A percentile compares a stretch with the other conserved stretches of the same genome.
These are phyloP conservation scores for Globisporangium sylvaticum DNA, from an alignment of 352 stramenopile genomes.

Conservation along the genomic window DNA sequence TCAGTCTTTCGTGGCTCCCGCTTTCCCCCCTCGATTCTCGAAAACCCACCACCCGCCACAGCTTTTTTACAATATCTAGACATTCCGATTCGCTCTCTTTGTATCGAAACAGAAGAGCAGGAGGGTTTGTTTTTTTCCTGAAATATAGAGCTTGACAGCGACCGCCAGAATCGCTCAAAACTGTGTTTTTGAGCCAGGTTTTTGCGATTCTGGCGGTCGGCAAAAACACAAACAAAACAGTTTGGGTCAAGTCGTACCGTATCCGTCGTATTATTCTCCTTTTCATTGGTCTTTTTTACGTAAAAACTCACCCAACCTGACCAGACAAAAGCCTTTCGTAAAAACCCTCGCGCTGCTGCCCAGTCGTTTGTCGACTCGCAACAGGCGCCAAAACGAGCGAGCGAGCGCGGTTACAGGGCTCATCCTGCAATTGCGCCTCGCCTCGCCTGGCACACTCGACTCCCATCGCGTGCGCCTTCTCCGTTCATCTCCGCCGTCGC, in stretches of 20 bases:
- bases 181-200: neutral
- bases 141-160: neutral
- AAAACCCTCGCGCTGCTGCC: neutral
- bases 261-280: neutral
- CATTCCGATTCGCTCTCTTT: neutral
- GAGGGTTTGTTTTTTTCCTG: neutral
- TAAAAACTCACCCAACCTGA: neutral
- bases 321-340: neutral
- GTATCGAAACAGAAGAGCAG: too few species aligned
- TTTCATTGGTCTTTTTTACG: neutral
- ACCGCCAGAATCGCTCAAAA: neutral
- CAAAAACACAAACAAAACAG: neutral
- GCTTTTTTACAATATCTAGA: neutral
- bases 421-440: conserved; percentile 2
- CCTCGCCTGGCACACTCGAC: neutral
- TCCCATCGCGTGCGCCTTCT: neutral
- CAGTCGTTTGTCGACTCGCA: conserved; percentile 1
- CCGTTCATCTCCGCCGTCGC: neutral
- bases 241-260: too few species aligned
- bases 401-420: neutral
- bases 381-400: neutral
- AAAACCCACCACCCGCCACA: neutral
- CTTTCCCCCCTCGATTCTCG: neutral
- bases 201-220: neutral
- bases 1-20: neutral